Evolutionary conservation across 495 filamentous ascomycete species (phyloP), one percentile per base, ranked within the genome.

Genomic region (Penicillium atrosanguineum): DNA sequence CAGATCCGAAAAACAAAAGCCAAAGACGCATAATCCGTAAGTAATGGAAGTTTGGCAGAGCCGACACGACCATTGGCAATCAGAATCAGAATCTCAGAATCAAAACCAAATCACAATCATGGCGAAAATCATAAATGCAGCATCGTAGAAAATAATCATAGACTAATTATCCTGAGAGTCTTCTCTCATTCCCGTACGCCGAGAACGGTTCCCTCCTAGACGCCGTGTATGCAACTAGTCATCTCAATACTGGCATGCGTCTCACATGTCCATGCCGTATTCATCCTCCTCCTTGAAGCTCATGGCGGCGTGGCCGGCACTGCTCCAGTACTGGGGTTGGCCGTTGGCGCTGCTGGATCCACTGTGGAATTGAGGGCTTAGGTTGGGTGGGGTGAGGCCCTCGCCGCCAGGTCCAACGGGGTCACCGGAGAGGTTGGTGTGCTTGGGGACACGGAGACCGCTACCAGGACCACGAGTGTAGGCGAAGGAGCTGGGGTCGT

Each of bases 251-350:
- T 25, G 40, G 23, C 54, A 49, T 47, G 21, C 41, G 46, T 28
- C 40, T 72, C 64, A 85, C 69, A 87, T 82, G 56, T 95, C 90
- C 90, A 94, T 94, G 47, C 79, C 79, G 56, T 88, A 91, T 63
- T 93, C 90, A 57, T 95, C 91, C 67, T 96, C 91, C 63, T 95
- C 91, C 68, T 95, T 96, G 74, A 96, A 91, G 63, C 80, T 80
- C 63, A 88, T 83, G 23, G 78, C 82, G 18, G 88, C 84, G 47
- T 76, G 71, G 31, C 85, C 82, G 46, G 87, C 83, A 49, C 82
- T 83, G 45, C 79, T 83, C 83, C 91, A 90, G 69, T 86, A 93
- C 50, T 89, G 84, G 6, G 71, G 61, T 68, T 85, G 64, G 52
- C 65, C 61, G 67, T 81, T 83, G 53, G 76, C 79, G 53, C 73